A percentile compares a stretch with the other conserved stretches of the same genome.
These are phyloP conservation scores for Nidularia sp. DNA, from an alignment of 768 basidiomycete species.

Conservation along the genomic window DNA sequence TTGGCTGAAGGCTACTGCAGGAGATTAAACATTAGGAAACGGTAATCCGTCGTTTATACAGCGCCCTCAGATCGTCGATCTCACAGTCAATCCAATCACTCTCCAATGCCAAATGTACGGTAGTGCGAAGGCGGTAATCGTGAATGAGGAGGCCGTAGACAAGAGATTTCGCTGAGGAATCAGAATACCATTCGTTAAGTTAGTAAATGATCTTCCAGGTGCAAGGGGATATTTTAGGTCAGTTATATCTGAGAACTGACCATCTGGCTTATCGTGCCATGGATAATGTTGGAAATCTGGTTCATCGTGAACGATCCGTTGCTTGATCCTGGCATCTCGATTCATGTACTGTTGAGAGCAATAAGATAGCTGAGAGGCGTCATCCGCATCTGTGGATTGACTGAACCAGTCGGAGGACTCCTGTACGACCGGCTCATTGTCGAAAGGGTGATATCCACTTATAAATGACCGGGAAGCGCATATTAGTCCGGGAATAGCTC, in stretches of 20 bases:
- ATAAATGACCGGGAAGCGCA: not conserved
- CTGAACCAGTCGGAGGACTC: slow-evolving; percentile 32
- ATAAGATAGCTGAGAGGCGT: slow-evolving; percentile 16
- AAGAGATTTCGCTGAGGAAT: slow-evolving; percentile 48
- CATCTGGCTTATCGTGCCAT: slow-evolving; percentile 58
- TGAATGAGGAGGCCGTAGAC: slow-evolving; percentile 59
- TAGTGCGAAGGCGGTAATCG: slow-evolving; percentile 55
- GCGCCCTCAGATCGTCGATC: slow-evolving; percentile 50
- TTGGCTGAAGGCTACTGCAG: too few relatives aligned
- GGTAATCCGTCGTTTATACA: slow-evolving; percentile 54
- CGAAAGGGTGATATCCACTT: slow-evolving; percentile 78
- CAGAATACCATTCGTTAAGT: not conserved
- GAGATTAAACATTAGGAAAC: not conserved
- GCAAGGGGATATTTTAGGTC: too few relatives aligned
- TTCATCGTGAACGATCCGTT: slow-evolving; percentile 61
- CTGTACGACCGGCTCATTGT: slow-evolving; percentile 40
- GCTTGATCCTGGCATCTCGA: slow-evolving; percentile 61
- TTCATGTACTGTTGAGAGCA: slow-evolving; percentile 37
- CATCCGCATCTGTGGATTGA: slow-evolving; percentile 18
- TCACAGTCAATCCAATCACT: slow-evolving; percentile 69
- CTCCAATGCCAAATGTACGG: slow-evolving; percentile 55
- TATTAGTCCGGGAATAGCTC: not conserved
- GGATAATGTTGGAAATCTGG: slow-evolving; percentile 49
- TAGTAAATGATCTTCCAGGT: too few relatives aligned
- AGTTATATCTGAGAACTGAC: slow-evolving; percentile 28